Evolutionary conservation across 768 basidiomycete species (phyloP).

Genomic region (Paxillus ammoniavirescens): DNA sequence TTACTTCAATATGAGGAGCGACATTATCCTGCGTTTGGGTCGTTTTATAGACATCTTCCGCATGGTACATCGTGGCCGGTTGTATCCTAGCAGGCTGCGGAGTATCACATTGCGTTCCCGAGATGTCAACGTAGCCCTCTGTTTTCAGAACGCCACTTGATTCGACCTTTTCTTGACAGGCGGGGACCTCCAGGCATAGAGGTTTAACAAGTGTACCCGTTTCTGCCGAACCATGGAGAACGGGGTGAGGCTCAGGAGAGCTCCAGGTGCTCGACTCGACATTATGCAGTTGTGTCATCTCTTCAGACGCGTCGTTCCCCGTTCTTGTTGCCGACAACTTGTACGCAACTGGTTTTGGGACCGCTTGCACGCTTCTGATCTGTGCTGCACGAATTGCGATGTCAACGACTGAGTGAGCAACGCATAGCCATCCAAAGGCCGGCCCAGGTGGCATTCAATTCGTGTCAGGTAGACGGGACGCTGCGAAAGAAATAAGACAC

Average conservation of each 20-base stretch:
- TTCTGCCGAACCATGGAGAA: not conserved
- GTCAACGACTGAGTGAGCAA: slow-evolving; percentile 56
- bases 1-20: slow-evolving; percentile 3
- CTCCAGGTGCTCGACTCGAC: not conserved
- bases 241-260: not conserved
- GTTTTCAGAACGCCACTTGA: not conserved
- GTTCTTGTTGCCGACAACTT: not conserved
- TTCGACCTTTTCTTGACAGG: not conserved
- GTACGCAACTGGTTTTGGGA: slow-evolving; percentile 1
- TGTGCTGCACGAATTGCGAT: slow-evolving; percentile 63
- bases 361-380: slow-evolving; percentile 46
- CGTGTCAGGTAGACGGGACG: not conserved
- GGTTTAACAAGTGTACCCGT: not conserved
- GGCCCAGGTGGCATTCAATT: slow-evolving; percentile 63
- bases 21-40: not conserved
- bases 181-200: not conserved
- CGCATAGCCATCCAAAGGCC: slow-evolving; percentile 71
- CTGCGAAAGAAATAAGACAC: not conserved
- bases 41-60: not conserved
- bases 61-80: not conserved
- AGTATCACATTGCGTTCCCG: not conserved
- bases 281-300: not conserved
- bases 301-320: not conserved
- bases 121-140: not conserved
- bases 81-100: not conserved